Base-by-base conservation (phyloP, 2,329 filamentous ascomycete species). In the Gaeumannomyces tritici region DNA sequence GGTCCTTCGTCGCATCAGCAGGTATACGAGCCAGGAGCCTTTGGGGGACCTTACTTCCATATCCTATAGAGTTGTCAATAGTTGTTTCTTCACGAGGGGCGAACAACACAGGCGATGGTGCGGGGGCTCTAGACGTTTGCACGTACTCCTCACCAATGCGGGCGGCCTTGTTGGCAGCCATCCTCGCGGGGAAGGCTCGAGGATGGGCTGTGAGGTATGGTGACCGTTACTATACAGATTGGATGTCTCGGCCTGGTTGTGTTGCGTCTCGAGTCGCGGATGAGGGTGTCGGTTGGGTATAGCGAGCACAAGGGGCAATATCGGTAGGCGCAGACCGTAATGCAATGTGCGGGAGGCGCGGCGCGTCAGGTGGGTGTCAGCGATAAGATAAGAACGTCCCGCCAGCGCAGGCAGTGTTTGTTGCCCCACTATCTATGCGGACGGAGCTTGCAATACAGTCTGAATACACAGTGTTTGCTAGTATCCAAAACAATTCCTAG, bases 41-140 rank as follows among this genome's bases (percentile, higher is more conserved):
- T 47, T 18, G 13, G n/a, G 35, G 24, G 11, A 66, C 81, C 89
- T 86, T 82, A 96, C 91, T 96, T 96, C 91, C 91, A 96, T 69
- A 96, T 90, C 75, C 91, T 96, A 71, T 59, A 28, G 18, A 4
- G 26, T 60, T 13, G 65, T 70, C 69, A 71, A 64, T 74, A 67
- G 71, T 71, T 66, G 69, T 65, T 27, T 29, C 58, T 67, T 62
- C 63, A 66, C 62, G 56, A 62, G 60, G 18, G 7, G 18, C 62
- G 29, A 57, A 58, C 15, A 2, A 59, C n/a, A 58, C 29, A 29
- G 35, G 59, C 5, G 26, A 27, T 28, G 24, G 26, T 13, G 55
- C 54, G 57, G 62, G 24, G 51, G n/a, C n/a, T 60, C 9, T 59
- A 59, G 33, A 55, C 47, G 59, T 26, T 54, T 31, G 18, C 61